Base-by-base conservation (phyloP, 1,139 yeast species). In the Suhomyces atakaporum region DNA sequence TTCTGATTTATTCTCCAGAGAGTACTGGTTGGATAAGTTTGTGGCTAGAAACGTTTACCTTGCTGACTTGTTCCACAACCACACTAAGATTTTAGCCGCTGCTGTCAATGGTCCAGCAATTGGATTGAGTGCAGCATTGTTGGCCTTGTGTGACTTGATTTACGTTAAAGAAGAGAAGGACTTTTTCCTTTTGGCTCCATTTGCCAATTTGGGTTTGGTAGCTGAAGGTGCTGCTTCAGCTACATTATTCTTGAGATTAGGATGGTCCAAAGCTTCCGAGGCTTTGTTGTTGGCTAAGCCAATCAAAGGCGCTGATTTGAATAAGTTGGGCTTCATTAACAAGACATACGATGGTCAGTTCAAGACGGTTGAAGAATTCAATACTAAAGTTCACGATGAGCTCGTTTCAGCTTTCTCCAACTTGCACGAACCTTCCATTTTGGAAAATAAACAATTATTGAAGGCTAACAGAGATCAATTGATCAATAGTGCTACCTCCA, bases 81-180 rank as follows among this genome's bases (percentile, higher is more conserved):
- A 88, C 58, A 66, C 74, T 15, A 89, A 88, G 60, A 72, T 87
- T 4, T 66, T 88, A 35, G 82, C 82, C 16, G 79, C 81, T 25
- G 90, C 92, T 9, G 69, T 88, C 42, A 88, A 88, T 52, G 96
- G 97, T 1, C 96, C 96, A 0, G 95, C 81, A 9, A 77, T 88
- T 45, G 97, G 97, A 0, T 72, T 88, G 43, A 67, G 81, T 28
- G 80, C 94, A 3, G 89, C 90, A 1, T 62, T 88, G 36, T 82
- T 87, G 19, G 77, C 84, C 16, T 67, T 84, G 42, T 81, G 87
- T 58, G 97, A 88, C 59, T 72, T 88, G 49, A 71, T 88, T 21
- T 86, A 85, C 53, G 84, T 84, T 15, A 74, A 68, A 50, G 79
- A 82, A 45, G 81, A 77, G 39, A 50, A 56, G 26, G 68, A 78